A percentile compares a stretch with the other conserved stretches of the same genome.
These are phyloP conservation scores for Ascochyta clinopodiicola DNA, from an alignment of 2,329 filamentous ascomycete genomes.

Conservation along the genomic window DNA sequence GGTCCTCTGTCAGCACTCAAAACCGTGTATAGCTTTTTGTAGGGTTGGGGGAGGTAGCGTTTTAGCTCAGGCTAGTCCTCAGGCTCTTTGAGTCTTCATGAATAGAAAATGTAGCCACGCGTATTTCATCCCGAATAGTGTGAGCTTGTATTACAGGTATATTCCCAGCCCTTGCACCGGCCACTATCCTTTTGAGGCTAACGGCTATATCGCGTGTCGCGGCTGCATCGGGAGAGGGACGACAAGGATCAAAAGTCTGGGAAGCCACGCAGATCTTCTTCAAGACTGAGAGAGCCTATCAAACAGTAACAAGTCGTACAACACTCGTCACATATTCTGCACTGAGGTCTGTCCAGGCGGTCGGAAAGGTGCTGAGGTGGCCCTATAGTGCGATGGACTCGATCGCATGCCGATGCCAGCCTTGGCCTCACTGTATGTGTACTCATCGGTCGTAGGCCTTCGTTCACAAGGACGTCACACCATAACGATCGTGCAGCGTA, in stretches of 20 bases:
- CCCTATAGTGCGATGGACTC: neutral
- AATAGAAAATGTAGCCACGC: conserved; percentile 22
- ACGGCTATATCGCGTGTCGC: conserved; percentile 27
- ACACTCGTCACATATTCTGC: neutral
- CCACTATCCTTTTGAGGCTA: conserved; percentile 22
- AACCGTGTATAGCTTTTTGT: conserved; percentile 20
- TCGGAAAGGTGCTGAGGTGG: conserved; percentile 2
- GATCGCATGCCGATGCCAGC: conserved; percentile 18
- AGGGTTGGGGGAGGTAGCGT: conserved; percentile 9
- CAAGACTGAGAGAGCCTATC: conserved; percentile 20
- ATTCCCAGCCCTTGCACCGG: conserved; percentile 14
- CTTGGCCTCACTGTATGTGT: conserved; percentile 20
- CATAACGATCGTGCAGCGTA: conserved; percentile 33
- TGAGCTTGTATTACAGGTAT: conserved; percentile 13
- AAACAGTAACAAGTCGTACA: conserved; percentile 21
- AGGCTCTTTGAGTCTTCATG: conserved; percentile 9
- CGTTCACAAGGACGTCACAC: conserved; percentile 27
- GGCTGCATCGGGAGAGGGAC: conserved; percentile 40
- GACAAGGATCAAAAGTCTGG: conserved; percentile 19
- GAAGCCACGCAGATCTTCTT: conserved; percentile 29
- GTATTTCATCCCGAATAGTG: conserved; percentile 1
- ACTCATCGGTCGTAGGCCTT: neutral
- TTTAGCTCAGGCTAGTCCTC: conserved; percentile 12
- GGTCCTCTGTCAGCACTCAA: conserved; percentile 17
- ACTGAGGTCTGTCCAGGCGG: neutral